phyloP scores from a whole-genome alignment of 768 basidiomycete species.

The Suillus variegatus region DNA sequence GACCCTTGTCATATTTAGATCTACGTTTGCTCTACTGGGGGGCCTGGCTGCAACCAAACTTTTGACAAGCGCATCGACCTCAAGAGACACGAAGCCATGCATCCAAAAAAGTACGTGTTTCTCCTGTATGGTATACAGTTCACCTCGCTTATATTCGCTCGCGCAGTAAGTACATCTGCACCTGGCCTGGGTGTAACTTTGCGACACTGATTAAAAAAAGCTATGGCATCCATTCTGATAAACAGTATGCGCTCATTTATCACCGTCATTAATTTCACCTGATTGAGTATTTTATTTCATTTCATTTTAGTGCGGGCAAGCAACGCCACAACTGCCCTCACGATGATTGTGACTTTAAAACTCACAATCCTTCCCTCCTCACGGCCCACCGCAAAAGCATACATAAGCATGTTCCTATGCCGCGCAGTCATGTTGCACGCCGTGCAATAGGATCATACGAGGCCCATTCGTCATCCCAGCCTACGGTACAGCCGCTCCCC shows the following conservation, averaged over 20 bases:
- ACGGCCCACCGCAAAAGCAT: slow-evolving; percentile 23
- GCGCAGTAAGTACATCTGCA: slow-evolving; percentile 14
- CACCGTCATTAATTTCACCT: too few species aligned
- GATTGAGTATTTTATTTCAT: slow-evolving; percentile 5
- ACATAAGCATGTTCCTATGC: slow-evolving; percentile 22
- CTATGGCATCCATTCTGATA: slow-evolving; percentile 19
- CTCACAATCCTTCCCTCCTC: slow-evolving; percentile 25
- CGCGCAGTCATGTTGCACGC: not conserved
- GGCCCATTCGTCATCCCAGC: too few species aligned
- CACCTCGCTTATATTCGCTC: too few species aligned
- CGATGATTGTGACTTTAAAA: slow-evolving; percentile 18
- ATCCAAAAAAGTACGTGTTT: too few species aligned
- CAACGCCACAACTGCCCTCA: slow-evolving; percentile 9
- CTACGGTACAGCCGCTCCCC: too few species aligned
- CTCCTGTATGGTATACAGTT: too few species aligned
- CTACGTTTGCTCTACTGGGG: slow-evolving; percentile 11
- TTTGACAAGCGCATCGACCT: slow-evolving; percentile 12
- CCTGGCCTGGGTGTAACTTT: slow-evolving; percentile 14
- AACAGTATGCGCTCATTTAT: slow-evolving; percentile 16
- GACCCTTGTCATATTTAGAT: slow-evolving; percentile 9
- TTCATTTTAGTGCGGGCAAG: slow-evolving; percentile 22
- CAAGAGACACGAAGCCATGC: too few species aligned
- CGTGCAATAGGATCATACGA: not conserved
- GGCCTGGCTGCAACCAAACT: slow-evolving; percentile 10
- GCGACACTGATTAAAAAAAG: slow-evolving; percentile 21